Evolutionary conservation across 768 basidiomycete species (phyloP), one percentile per base, ranked within the genome.

Genomic region (Trametes cinnabarina): DNA sequence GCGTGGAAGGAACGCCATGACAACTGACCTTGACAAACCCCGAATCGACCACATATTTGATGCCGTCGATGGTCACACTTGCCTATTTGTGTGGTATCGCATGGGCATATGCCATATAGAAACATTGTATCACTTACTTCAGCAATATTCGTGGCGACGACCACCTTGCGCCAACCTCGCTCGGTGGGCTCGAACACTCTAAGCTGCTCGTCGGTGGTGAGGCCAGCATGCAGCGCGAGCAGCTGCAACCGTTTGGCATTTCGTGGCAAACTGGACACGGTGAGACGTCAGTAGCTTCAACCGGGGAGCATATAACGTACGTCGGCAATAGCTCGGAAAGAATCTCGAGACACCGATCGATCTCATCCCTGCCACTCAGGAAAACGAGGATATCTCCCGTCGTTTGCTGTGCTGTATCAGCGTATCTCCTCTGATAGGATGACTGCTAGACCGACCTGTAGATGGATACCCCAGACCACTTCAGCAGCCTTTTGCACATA

Each of bases 91-190:
- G 26, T 9, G 20, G 28, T 22, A 12, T 10, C n/a, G 15, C 22
- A 32, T 25, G 19, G 12, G 6, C 20, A 28, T n/a, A 4, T 22
- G 12, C 15, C 20, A 12, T 11, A 20, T 11, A 19, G 12, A 6
- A 11, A 37, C 34, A 17, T 1, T 22, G 44, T 12, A 2, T 22
- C 49, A 22, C 49, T 50, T 62, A 88, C 90, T 74, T 99, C 97
- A 15, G 97, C 97, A 47, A 98, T 95, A 69, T 99, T 99, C 0
- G 97, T 99, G 3, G 92, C 82, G 26, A 97, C 82, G 50, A 99
- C 86, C 50, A 97, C 87, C 71, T 98, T 99, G 52, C 97, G 82
- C 3, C 79, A 83, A 44, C 90, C 88, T 30, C 79, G 76, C n/a
- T 85, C 83, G 15, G 90, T 73, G 7, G 86, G 81, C 58, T 89